Evolutionary conservation across 2,329 filamentous ascomycete species (phyloP).

Genomic region (Claviceps pazoutovae): DNA sequence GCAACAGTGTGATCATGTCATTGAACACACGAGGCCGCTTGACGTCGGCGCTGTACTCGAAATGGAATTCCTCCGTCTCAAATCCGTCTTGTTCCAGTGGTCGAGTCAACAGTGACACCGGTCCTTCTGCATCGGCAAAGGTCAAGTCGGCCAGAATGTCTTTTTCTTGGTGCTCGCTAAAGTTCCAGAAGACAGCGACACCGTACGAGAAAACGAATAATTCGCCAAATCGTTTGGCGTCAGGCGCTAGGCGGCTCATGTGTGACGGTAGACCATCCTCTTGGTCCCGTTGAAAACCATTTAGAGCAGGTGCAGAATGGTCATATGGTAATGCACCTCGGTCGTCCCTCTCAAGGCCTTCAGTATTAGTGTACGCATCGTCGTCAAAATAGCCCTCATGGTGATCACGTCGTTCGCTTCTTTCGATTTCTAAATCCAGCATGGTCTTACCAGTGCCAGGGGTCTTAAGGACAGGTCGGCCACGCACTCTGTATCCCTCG

Average conservation of each 20-base stretch:
- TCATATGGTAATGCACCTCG: slow-evolving; percentile 18
- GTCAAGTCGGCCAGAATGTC: slow-evolving; percentile 90
- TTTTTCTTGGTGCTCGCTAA: slow-evolving; percentile 89
- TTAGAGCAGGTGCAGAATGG: slow-evolving; percentile 16
- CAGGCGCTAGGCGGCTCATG: slow-evolving; percentile 48
- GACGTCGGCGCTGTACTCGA: slow-evolving; percentile 82
- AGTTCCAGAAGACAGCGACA: slow-evolving; percentile 98
- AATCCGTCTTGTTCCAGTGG: slow-evolving; percentile 81
- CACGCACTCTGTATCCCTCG: slow-evolving; percentile 78
- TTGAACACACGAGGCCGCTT: slow-evolving; percentile 89
- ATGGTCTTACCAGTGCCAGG: slow-evolving; percentile 81
- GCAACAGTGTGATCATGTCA: slow-evolving; percentile 95
- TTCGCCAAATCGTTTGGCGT: slow-evolving; percentile 73
- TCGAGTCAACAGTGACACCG: slow-evolving; percentile 55
- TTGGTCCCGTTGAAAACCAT: slow-evolving; percentile 18
- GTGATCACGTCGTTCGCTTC: slow-evolving; percentile 78
- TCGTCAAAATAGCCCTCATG: slow-evolving; percentile 84
- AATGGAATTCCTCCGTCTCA: slow-evolving; percentile 96
- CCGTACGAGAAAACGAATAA: slow-evolving; percentile 97
- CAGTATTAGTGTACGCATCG: slow-evolving; percentile 36
- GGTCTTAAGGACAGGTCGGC: slow-evolving; percentile 81
- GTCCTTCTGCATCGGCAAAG: slow-evolving; percentile 60
- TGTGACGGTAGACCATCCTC: slow-evolving; percentile 32
- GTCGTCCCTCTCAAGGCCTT: slow-evolving; percentile 18
- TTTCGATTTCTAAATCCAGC: slow-evolving; percentile 87